Base-by-base conservation (phyloP, 2,329 filamentous ascomycete species). In the Nothophaeocryptopus gaeumannii region DNA sequence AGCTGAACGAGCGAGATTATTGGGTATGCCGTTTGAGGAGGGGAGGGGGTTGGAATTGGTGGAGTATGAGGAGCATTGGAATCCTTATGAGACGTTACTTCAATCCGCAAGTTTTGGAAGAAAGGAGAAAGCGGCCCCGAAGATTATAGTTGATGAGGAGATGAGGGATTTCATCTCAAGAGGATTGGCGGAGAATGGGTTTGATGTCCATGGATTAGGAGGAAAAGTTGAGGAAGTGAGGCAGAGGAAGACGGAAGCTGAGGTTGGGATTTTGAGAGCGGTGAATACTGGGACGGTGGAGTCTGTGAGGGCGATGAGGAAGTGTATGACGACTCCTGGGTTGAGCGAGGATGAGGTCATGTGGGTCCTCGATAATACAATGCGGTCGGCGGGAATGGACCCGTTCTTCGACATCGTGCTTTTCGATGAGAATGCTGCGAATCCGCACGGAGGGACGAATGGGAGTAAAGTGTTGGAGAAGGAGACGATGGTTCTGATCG, bases 201-300 rank as follows among this genome's bases (percentile, higher is more conserved):
- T 85, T 54, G 68, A 76, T n/a, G 77, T 81, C 2, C 60, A 78
- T 1, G 81, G 81, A 2, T 67, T 84, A 2, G 70, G 67, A 29
- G 74, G 76, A 0, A 74, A 78, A 43, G 79, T 79, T 8, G 80
- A 84, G 61, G 72, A 75, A 20, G 79, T 84, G 0, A 72, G 78
- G 12, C 81, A 85, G 66, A 76, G 72, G 30, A 84, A 85, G 65
- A 78, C 74, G 2, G 60, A 70, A 2, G 74, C 73, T 3, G 81
- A 84, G 56, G 69, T 84, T 7, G 78, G 77, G 47, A 74, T 84
- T 11, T 61, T 85, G 12, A 73, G 78, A 15, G 81, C 79, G 3
- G 81, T 85, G 5, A 85, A 85, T 60, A 84, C 80, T 0, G 82
- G 81, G 0, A 84, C 81, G 0, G 79, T 84, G 0, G 78, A 77